A percentile compares a stretch with the other conserved stretches of the same genome.
These are phyloP conservation scores for Beauveria sp. DNA, from an alignment of 2,329 filamentous ascomycete species.

Conservation along the genomic window DNA sequence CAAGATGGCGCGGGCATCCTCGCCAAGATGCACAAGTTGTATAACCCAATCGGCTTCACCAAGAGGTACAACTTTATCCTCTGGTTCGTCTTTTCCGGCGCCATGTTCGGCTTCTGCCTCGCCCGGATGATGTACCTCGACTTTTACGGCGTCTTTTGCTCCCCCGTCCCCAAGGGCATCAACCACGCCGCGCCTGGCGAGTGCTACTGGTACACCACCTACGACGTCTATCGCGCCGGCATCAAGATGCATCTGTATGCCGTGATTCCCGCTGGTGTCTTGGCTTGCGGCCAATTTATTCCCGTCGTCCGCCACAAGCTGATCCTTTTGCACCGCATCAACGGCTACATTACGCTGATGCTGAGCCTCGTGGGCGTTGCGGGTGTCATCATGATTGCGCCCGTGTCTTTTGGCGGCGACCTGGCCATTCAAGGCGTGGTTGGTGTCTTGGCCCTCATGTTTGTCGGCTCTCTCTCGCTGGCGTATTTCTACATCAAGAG, in stretches of 20 bases:
- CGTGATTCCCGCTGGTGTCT: constrained; percentile 34
- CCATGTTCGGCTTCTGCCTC: constrained; percentile 38
- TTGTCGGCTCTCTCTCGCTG: constrained; percentile 33
- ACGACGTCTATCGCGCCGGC: constrained; percentile 25
- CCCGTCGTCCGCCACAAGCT: constrained; percentile 36
- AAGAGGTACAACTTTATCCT: constrained; percentile 17
- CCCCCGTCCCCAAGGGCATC: background rate
- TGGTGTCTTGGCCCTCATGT: constrained; percentile 35
- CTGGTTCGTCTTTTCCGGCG: constrained; percentile 30
- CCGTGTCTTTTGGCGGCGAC: constrained; percentile 43
- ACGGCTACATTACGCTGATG: constrained; percentile 46
- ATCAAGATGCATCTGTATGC: constrained; percentile 36
- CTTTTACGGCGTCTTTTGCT: constrained; percentile 29
- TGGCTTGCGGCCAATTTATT: constrained; percentile 39
- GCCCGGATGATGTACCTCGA: constrained; percentile 39
- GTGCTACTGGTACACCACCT: constrained; percentile 28
- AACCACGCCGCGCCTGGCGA: constrained; percentile 26
- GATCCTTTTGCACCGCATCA: constrained; percentile 49
- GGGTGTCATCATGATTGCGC: constrained; percentile 44
- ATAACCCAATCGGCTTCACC: constrained; percentile 16
- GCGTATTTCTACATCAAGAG: constrained; percentile 49
- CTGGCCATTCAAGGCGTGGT: constrained; percentile 36
- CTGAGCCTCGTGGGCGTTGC: constrained; percentile 37
- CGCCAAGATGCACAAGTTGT: constrained; percentile 13
- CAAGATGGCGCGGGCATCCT: background rate